Conservation (phyloP, 371 early-diverging fungal genomes). For the Mortierella sp. region DNA sequence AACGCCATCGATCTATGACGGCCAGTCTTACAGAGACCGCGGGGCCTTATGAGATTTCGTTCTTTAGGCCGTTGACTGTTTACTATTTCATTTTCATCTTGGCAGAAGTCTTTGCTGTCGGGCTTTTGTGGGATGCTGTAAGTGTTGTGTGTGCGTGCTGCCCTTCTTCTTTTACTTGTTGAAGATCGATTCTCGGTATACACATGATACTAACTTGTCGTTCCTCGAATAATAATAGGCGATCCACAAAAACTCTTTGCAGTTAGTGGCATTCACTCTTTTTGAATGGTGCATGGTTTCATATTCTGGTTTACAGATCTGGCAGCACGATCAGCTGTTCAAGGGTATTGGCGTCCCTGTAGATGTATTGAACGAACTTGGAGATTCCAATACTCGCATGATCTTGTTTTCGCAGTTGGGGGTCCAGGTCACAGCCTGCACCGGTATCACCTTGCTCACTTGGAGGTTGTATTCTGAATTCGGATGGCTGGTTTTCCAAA, state of each 20-base stretch:
- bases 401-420: slow-evolving; percentile 38
- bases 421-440: slow-evolving; percentile 21
- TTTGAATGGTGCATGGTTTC: slow-evolving; percentile 53
- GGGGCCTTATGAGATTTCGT: slow-evolving; percentile 27
- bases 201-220: neutral
- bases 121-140: slow-evolving; percentile 51
- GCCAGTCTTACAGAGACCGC: neutral
- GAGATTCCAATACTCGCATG: slow-evolving; percentile 23
- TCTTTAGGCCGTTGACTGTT: slow-evolving; percentile 31
- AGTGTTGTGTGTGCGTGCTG: no score
- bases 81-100: slow-evolving; percentile 45
- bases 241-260: slow-evolving; percentile 50
- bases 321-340: slow-evolving; percentile 46
- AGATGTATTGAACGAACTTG: slow-evolving; percentile 11
- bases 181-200: neutral
- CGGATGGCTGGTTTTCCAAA: slow-evolving; percentile 53
- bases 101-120: slow-evolving; percentile 43
- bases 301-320: slow-evolving; percentile 45
- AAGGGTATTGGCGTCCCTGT: slow-evolving; percentile 30
- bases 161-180: neutral
- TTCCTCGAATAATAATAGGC: slow-evolving; percentile 14
- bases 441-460: slow-evolving; percentile 37
- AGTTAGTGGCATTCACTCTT: slow-evolving; percentile 42
- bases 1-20: slow-evolving; percentile 23
- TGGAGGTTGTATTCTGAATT: slow-evolving; percentile 51